Base-by-base conservation (phyloP, 2,329 filamentous ascomycete genomes). In the Penicillium sp. region DNA sequence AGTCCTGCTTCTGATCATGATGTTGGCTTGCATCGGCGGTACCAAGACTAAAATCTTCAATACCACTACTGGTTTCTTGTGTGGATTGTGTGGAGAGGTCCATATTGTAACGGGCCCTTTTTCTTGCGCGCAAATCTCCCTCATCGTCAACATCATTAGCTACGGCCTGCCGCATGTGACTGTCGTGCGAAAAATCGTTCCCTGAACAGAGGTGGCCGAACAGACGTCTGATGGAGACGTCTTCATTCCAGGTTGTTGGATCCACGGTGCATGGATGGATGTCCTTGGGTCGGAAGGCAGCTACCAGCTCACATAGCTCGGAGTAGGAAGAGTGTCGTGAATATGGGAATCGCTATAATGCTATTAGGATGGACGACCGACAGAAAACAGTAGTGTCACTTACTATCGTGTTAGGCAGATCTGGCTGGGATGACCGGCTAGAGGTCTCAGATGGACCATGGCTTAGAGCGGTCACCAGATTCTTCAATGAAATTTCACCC, bases 301-400 rank as follows among this genome's bases (percentile, higher is more conserved):
- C 70, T 1, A 96, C 79, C 0, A 97, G 76, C 52, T 85, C 75
- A 61, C 90, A 88, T 3, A 96, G 81, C 70, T 97, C 93, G 0
- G 80, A 77, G 59, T 94, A 93, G 0, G 91, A 96, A 0, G 93
- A 95, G 72, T 97, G 93, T 1, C 93, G 84, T 0, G 93, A 93
- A 68, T 92, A 97, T 0, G 92, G 90, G 63, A 96, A 97, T 21
- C 77, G 80, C 77, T 76, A 44, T 34, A 15, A n/a, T 3, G 13
- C 4, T 11, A 39, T 65, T 46, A 68, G 63, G 27, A 25, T 11
- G 5, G 3, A 44, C 25, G 3, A 7, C 11, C 11, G 6, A 9
- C 19, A 9, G 5, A 5, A 33, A 53, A n/a, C 3, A 21, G 4
- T 23, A 27, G 25, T n/a, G n/a, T 16, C 1, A 66, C 73, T 58